A percentile compares a stretch with the other conserved stretches of the same genome.
Conservation (phyloP, 345 rosid genomes). For the Ricinus communis region DNA sequence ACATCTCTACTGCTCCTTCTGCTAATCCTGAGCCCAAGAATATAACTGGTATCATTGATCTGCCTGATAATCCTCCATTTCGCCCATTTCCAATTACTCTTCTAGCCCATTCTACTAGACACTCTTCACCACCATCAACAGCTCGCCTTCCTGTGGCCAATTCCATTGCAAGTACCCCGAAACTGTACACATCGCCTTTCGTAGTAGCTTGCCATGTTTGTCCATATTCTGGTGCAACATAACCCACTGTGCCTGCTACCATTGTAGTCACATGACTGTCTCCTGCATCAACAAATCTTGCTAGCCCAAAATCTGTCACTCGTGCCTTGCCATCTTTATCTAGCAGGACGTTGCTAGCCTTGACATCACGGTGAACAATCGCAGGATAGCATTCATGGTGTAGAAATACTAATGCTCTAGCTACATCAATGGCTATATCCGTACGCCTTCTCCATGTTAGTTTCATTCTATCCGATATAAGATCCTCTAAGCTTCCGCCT, state of each 20-base stretch:
- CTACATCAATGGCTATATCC: slow-evolving; percentile 66
- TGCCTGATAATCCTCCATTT: slow-evolving; percentile 23
- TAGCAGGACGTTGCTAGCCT: slow-evolving; percentile 87
- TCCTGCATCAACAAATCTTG: slow-evolving; percentile 69
- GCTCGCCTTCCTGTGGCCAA: slow-evolving; percentile 88
- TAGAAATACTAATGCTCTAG: slow-evolving; percentile 65
- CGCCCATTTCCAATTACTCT: slow-evolving; percentile 53
- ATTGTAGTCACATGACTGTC: slow-evolving; percentile 87
- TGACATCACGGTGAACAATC: slow-evolving; percentile 89
- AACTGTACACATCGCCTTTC: slow-evolving; percentile 93
- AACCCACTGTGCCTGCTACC: slow-evolving; percentile 90
- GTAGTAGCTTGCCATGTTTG: slow-evolving; percentile 93
- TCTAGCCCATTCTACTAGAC: slow-evolving; percentile 80
- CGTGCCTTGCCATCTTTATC: slow-evolving; percentile 67
- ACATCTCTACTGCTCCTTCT: slow-evolving; percentile 64
- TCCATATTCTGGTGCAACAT: slow-evolving; percentile 95
- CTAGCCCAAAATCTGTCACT: slow-evolving; percentile 90
- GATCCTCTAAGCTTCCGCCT: slow-evolving; percentile 87
- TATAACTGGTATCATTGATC: slow-evolving; percentile 41
- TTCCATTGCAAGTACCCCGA: slow-evolving; percentile 82
- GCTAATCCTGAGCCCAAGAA: slow-evolving; percentile 64
- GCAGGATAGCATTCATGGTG: slow-evolving; percentile 92
- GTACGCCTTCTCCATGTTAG: slow-evolving; percentile 65
- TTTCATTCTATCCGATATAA: slow-evolving; percentile 54
- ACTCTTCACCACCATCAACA: slow-evolving; percentile 89